Evolutionary conservation across 2,329 filamentous ascomycete genomes (phyloP).

Genomic region (Sordariomycetes sp.): DNA sequence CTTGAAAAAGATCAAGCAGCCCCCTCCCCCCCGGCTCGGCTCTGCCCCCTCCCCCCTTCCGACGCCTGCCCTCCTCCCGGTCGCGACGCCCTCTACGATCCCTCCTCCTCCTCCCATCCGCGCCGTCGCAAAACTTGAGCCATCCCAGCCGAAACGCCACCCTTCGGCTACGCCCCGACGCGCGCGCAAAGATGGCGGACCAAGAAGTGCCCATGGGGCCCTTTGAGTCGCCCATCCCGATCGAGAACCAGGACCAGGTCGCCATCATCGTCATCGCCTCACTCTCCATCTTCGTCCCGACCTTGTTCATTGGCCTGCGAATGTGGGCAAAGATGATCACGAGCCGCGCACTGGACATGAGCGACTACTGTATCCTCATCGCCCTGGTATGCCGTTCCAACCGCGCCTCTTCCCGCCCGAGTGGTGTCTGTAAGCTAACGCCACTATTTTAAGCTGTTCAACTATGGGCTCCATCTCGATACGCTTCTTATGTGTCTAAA

Average conservation of each 20-base stretch:
- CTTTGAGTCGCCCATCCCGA: constrained; percentile 5
- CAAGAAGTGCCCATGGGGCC: neutral
- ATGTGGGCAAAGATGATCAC: constrained; percentile 1
- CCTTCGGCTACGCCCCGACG: neutral
- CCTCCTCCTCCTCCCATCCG: neutral
- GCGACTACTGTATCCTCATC: constrained; percentile 5
- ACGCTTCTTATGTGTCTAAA: constrained; percentile 3
- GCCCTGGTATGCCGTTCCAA: neutral
- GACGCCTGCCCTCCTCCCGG: no score
- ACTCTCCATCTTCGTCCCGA: constrained; percentile 4
- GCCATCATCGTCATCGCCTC: constrained; percentile 3
- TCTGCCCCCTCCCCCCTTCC: no score
- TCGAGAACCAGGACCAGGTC: constrained; percentile 4
- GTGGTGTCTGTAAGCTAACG: neutral
- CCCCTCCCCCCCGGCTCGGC: no score
- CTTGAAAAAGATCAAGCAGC: no score
- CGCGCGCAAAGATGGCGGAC: neutral
- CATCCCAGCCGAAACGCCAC: neutral
- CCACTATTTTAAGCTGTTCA: constrained; percentile 1
- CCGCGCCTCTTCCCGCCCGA: neutral
- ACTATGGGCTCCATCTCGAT: constrained; percentile 5
- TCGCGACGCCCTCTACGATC: no score
- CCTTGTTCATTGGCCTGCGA: constrained; percentile 2
- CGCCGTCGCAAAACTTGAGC: neutral
- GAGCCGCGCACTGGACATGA: neutral